Evolutionary conservation across 2,329 filamentous ascomycete species (phyloP).

Genomic region (Trichoderma harzianum): DNA sequence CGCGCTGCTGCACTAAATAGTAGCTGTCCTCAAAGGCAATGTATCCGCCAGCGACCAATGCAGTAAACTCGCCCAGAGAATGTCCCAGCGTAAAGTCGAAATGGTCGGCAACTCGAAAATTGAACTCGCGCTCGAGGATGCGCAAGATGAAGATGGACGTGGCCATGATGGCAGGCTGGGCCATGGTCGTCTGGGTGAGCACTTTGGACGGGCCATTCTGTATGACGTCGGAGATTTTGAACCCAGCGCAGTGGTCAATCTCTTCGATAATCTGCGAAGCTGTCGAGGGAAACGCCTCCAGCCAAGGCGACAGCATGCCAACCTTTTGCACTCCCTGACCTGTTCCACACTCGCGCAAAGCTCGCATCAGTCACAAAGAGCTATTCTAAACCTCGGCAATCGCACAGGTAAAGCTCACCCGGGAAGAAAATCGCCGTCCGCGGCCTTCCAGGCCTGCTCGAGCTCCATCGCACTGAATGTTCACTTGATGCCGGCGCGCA

Average conservation of each 20-base stretch:
- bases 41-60: conserved; percentile 80
- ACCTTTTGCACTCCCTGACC: conserved; percentile 88
- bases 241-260: conserved; percentile 74
- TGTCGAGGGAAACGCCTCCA: conserved; percentile 78
- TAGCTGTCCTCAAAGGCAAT: conserved; percentile 75
- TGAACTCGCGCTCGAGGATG: conserved; percentile 81
- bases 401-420: conserved; percentile 35
- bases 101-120: conserved; percentile 65
- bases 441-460: conserved; percentile 36
- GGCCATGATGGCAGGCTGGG: conserved; percentile 95
- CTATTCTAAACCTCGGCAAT: neutral
- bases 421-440: conserved; percentile 61
- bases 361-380: conserved; percentile 1
- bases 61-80: conserved; percentile 89
- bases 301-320: conserved; percentile 82
- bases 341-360: conserved; percentile 34
- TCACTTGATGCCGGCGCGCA: conserved; percentile 6
- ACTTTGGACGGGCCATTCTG: conserved; percentile 71
- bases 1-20: conserved; percentile 70
- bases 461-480: conserved; percentile 29
- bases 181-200: conserved; percentile 79
- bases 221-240: conserved; percentile 74
- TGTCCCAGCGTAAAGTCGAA: conserved; percentile 86
- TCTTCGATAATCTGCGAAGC: conserved; percentile 76
- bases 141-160: conserved; percentile 86